Evolutionary conservation across 2,329 filamentous ascomycete species (phyloP), one percentile per base, ranked within the genome.

Genomic region (Mollisia scopiformis): DNA sequence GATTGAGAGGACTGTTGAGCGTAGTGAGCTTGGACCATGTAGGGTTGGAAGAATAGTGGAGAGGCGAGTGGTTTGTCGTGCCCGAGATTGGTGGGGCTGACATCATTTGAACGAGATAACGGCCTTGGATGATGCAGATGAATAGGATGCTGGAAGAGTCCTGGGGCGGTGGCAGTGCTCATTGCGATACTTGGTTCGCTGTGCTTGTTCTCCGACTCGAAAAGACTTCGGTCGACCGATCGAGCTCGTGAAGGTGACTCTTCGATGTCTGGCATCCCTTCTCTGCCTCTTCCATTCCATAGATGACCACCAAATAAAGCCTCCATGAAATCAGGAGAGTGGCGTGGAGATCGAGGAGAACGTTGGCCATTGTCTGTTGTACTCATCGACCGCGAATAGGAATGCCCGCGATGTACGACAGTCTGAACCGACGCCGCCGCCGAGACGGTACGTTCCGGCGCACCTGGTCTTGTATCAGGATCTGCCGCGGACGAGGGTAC

Each of bases 111-210:
- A 27, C 63, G 53, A 25, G 65, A 66, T 6, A 62, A 19, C n/a
- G 68, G 62, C 19, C 62, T 64, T 28, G 65, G 61, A 39, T 65
- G 56, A 21, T 62, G 51, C 3, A 64, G 37, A 6, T 51, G 52
- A 4, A 59, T 46, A 8, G 63, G 51, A 46, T 67, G 66, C 30
- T 71, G 66, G 28, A 72, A 67, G 10, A 58, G 86, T 59, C 89
- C 90, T 3, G 87, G 82, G 1, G 84, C 89, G 23, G 83, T 77
- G 1, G 86, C 81, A 3, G 82, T 85, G 71, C 83, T 90, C 27
- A 92, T 69, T 3, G 84, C 85, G 2, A 92, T 80, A 64, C 84
- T 86, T 1, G 90, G 80, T 41, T 82, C 82, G 2, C 83, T 84
- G 62, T 89, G 87, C 66, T 88, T 87, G 70, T 91, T 87, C 10